A percentile compares a stretch with the other conserved stretches of the same genome.
Conservation (phyloP, 2,329 filamentous ascomycete genomes). For the Fusarium robinianum region DNA sequence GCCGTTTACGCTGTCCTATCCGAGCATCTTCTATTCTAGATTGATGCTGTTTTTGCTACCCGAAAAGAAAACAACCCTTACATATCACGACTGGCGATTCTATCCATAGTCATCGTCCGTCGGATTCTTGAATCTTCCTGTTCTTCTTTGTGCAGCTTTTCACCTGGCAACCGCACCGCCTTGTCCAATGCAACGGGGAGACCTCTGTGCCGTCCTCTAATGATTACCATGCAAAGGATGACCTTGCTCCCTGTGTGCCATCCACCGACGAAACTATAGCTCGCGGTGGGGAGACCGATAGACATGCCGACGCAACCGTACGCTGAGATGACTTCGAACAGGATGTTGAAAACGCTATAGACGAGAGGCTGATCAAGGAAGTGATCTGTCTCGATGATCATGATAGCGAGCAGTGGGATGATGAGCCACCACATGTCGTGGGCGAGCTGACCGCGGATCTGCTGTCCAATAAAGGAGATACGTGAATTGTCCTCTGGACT, state of each 20-base stretch:
- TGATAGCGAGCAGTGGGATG: slow-evolving; percentile 62
- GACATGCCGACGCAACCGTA: slow-evolving; percentile 67
- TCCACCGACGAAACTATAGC: slow-evolving; percentile 59
- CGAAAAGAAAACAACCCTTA: slow-evolving; percentile 5
- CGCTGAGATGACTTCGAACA: slow-evolving; percentile 61
- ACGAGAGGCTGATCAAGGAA: slow-evolving; percentile 55
- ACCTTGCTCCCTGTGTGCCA: slow-evolving; percentile 62
- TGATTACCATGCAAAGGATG: slow-evolving; percentile 60
- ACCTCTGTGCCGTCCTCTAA: slow-evolving; percentile 61
- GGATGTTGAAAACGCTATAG: slow-evolving; percentile 64
- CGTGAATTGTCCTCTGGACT: slow-evolving; percentile 42
- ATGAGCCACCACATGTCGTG: slow-evolving; percentile 71
- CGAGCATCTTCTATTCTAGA: background rate
- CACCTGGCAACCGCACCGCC: slow-evolving; percentile 52
- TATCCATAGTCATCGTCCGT: slow-evolving; percentile 36
- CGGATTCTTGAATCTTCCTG: slow-evolving; percentile 39
- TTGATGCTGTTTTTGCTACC: too few species aligned
- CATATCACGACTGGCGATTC: slow-evolving; percentile 33
- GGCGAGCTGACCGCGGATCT: slow-evolving; percentile 66
- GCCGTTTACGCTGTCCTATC: slow-evolving; percentile 5
- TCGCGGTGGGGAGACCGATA: slow-evolving; percentile 57
- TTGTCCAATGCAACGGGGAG: slow-evolving; percentile 60
- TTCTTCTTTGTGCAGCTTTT: slow-evolving; percentile 39
- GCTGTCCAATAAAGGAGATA: slow-evolving; percentile 56
- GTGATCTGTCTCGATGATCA: slow-evolving; percentile 61